phyloP scores from a whole-genome alignment of 306 rosid genomes.

The Prunus kanzakura region DNA sequence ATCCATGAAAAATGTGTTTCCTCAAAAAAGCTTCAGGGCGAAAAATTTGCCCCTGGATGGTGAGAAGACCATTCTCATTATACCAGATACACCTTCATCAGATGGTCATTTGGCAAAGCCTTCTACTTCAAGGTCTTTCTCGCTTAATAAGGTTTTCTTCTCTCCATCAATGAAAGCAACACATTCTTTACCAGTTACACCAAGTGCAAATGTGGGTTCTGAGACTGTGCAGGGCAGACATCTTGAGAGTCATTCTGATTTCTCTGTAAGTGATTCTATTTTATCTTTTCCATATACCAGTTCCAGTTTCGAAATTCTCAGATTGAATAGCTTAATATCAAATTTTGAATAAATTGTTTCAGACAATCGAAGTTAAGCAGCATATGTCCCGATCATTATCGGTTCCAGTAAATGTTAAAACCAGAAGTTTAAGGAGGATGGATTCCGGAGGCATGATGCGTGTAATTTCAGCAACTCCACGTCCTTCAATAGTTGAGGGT shows the following conservation, averaged over 20 bases:
- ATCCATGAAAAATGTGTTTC: slow-evolving; percentile 44
- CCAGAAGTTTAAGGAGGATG: slow-evolving; percentile 43
- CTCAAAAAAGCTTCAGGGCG: slow-evolving; percentile 56
- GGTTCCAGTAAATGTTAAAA: slow-evolving; percentile 61
- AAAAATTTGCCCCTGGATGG: slow-evolving; percentile 42
- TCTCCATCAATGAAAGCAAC: slow-evolving; percentile 48
- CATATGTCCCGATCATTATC: slow-evolving; percentile 75
- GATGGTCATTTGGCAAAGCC: slow-evolving; percentile 44
- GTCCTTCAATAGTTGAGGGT: slow-evolving; percentile 33
- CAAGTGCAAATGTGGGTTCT: slow-evolving; percentile 42
- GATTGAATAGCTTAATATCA: neutral
- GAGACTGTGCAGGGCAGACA: slow-evolving; percentile 37
- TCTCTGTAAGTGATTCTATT: slow-evolving; percentile 40
- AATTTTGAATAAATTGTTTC: slow-evolving; percentile 23
- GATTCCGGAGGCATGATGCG: slow-evolving; percentile 70
- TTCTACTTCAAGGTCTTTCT: slow-evolving; percentile 60
- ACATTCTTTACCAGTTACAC: slow-evolving; percentile 74
- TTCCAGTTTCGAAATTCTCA: neutral
- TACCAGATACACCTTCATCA: slow-evolving; percentile 51
- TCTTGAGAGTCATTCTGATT: slow-evolving; percentile 36
- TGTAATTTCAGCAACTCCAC: slow-evolving; percentile 63
- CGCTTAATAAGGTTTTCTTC: slow-evolving; percentile 56
- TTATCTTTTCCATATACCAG: neutral
- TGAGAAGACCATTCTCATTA: slow-evolving; percentile 59
- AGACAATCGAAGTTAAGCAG: slow-evolving; percentile 52